These are phyloP conservation scores for Fusarium redolens DNA, from an alignment of 2,329 filamentous ascomycete genomes.

Conservation along the genomic window DNA sequence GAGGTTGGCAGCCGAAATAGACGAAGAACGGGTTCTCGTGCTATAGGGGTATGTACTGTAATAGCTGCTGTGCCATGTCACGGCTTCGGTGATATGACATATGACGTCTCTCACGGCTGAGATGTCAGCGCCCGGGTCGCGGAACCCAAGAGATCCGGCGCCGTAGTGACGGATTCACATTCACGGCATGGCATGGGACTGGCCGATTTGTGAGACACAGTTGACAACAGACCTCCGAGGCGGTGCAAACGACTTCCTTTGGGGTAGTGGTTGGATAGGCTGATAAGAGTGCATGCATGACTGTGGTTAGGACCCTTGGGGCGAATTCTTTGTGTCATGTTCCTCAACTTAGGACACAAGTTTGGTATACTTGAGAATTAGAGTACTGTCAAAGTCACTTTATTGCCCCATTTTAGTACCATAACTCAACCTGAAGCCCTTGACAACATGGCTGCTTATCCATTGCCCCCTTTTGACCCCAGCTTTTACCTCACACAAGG, in stretches of 20 bases:
- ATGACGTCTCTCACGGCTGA: constrained; percentile 32
- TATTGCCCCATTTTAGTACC: constrained; percentile 22
- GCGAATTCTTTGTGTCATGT: constrained; percentile 3
- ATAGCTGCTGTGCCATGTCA: constrained; percentile 23
- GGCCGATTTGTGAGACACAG: constrained; percentile 21
- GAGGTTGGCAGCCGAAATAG: constrained; percentile 22
- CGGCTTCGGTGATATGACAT: constrained; percentile 37
- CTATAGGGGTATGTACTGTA: neutral
- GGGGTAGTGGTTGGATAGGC: neutral
- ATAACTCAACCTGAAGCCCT: constrained; percentile 5
- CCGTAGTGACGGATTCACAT: constrained; percentile 23
- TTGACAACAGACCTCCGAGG: constrained; percentile 1
- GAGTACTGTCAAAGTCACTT: neutral
- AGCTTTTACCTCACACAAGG: constrained; percentile 14
- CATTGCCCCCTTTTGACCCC: neutral
- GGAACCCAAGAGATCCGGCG: constrained; percentile 29
- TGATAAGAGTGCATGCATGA: neutral
- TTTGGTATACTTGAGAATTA: neutral
- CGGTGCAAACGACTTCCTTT: constrained; percentile 10
- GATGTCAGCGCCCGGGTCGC: constrained; percentile 23
- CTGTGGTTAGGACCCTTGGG: neutral
- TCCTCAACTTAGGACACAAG: neutral
- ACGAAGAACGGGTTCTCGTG: neutral
- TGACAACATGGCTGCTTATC: constrained; percentile 14
- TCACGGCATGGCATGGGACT: constrained; percentile 9